Evolutionary conservation across 176 grass and related monocot species (phyloP).

Genomic region (Rhynchospora breviuscula): DNA sequence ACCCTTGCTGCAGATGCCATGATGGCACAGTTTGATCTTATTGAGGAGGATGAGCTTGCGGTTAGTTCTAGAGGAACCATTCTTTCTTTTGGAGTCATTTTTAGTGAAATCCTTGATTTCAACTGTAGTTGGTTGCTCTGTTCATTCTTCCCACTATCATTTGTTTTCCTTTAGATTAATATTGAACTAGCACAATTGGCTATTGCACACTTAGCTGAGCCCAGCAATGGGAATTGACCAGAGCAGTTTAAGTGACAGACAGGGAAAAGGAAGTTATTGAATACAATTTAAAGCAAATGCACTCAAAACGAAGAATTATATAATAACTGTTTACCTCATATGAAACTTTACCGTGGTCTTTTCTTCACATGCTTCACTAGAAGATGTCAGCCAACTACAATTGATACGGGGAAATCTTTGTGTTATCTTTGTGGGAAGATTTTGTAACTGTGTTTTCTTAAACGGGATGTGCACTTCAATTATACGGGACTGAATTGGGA

Average conservation of each 20-base stretch:
- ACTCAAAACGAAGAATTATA: background rate
- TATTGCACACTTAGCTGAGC: background rate
- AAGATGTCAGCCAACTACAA: background rate
- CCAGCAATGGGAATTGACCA: background rate
- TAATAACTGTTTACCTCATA: background rate
- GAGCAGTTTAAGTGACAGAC: background rate
- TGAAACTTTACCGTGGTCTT: background rate
- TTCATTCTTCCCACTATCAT: no score
- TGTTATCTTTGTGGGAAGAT: background rate
- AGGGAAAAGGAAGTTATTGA: background rate
- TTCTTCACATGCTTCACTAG: background rate
- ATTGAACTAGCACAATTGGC: background rate
- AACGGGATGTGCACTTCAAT: background rate
- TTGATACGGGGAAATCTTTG: background rate
- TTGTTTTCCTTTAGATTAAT: no score
- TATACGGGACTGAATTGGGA: background rate
- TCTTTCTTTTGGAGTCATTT: background rate
- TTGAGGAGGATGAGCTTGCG: conserved; percentile 92
- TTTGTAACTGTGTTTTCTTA: background rate
- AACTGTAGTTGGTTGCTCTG: no score
- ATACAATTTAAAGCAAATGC: background rate
- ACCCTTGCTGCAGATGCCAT: conserved; percentile 50
- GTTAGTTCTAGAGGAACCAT: conserved; percentile 28
- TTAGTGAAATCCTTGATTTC: no score
- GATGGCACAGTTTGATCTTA: conserved; percentile 87